Evolutionary conservation across 257 asterid species (phyloP), one percentile per base, ranked within the genome.

Genomic region (Ballota nigra): DNA sequence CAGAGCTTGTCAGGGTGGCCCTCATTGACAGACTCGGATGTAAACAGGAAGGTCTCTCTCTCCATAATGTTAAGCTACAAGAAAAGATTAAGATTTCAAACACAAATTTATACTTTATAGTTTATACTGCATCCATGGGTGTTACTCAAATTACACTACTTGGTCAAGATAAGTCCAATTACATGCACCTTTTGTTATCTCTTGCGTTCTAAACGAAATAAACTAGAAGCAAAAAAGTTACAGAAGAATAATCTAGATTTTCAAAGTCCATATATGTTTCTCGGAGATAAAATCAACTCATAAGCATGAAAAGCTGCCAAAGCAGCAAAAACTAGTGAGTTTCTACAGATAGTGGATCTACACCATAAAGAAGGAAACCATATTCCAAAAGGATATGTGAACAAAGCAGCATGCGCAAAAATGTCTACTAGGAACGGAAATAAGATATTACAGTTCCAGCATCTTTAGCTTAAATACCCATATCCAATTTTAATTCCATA

Each of bases 1-100:
- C 96, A 89, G 22, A 89, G 90, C 86, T 89, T 89, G 85, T 89
- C 96, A 1, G 96, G 95, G 85, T 89, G 96, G 28, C 96, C 96
- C 82, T 89, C 96, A 29, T 87, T 89, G 73, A 89, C 96, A 1
- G 96, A 89, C 82, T 89, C 95, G 13, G 95, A 89, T 40, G 96
- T 89, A 79, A 86, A 89, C 70, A 89, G 84, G 78, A 89, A 87
- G 77, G 87, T 84, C 22, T 89, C 96, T 92, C 88, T 89, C 18
- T 87, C 95, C 96, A 89, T 89, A 49, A 77, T 76, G 22, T 9
- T 23, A 59, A 67, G 45, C 33, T 58, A 58, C 72, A 62, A 29
- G 49, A 20, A 63, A 31, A 33, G 6, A 33, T 12, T 16, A 61
- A 34, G n/a, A 55, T 6, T 20, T 7, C 2, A 52, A 33, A 12